Evolutionary conservation across 78 protist genomes (phyloP).

Genomic region (Cyanophora paradoxa): DNA sequence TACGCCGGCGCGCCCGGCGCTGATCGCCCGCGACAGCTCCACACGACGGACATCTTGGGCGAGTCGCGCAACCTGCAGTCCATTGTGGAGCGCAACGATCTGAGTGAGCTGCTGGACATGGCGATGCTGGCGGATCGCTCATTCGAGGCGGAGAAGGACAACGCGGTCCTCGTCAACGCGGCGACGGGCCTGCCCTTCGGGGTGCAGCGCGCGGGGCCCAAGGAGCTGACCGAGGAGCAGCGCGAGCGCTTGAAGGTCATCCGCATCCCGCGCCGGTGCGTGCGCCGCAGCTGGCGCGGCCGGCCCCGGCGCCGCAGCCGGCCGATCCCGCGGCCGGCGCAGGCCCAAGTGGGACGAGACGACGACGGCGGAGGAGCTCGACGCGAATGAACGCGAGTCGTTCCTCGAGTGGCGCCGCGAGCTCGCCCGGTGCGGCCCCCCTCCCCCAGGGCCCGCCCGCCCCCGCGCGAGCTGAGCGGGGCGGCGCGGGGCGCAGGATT

Average conservation of each 20-base stretch:
- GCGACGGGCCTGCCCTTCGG: no score
- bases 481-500: background rate
- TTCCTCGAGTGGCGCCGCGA: constrained; percentile 88
- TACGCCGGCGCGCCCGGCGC: no score
- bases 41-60: no score
- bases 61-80: background rate
- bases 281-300: background rate
- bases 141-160: constrained; percentile 26
- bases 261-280: background rate
- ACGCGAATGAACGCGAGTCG: constrained; percentile 43
- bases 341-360: constrained; percentile 73
- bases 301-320: no score
- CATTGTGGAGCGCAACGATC: constrained; percentile 22
- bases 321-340: constrained; percentile 70
- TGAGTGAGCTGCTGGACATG: constrained; percentile 12
- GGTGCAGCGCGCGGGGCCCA: no score
- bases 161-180: background rate
- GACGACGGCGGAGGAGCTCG: constrained; percentile 58
- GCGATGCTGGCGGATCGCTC: constrained; percentile 18
- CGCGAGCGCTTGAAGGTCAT: background rate
- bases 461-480: no score
- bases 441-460: no score
- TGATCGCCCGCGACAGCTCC: no score
- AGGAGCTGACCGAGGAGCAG: background rate
- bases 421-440: constrained; percentile 49